A percentile compares a stretch with the other conserved stretches of the same genome.
phyloP scores from a whole-genome alignment of 2,329 filamentous ascomycete genomes.

The Aspergillus sp. region DNA sequence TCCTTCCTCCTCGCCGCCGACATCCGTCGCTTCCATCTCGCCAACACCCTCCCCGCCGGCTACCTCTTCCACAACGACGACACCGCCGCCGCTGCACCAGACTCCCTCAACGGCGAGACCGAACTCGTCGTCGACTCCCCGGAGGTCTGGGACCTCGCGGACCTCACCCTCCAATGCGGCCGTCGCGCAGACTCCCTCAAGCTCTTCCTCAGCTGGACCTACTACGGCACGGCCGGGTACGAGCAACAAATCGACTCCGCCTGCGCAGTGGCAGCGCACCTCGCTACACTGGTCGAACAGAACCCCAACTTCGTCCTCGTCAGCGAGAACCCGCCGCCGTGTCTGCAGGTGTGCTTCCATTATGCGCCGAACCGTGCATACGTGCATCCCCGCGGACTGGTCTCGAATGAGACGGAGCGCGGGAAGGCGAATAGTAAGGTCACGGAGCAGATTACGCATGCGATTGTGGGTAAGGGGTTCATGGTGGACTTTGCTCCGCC shows the following conservation, averaged over 20 bases:
- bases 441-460: conserved; percentile 58
- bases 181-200: conserved; percentile 83
- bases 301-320: conserved; percentile 69
- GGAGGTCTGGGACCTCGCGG: conserved; percentile 84
- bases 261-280: conserved; percentile 68
- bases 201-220: conserved; percentile 83
- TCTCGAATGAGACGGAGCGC: conserved; percentile 38
- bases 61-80: conserved; percentile 73
- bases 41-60: conserved; percentile 83
- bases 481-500: conserved; percentile 69
- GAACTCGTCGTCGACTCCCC: conserved; percentile 37
- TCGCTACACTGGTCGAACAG: conserved; percentile 62
- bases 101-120: conserved; percentile 15
- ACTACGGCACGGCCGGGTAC: conserved; percentile 79
- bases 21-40: conserved; percentile 72
- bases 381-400: conserved; percentile 34
- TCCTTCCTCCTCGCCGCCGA: conserved; percentile 83
- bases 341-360: conserved; percentile 94
- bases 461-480: conserved; percentile 61
- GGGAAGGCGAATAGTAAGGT: conserved; percentile 54
- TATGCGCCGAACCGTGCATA: conserved; percentile 64
- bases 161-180: conserved; percentile 91
- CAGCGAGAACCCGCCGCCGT: conserved; percentile 75
- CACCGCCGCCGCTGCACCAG: conserved; percentile 28
- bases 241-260: conserved; percentile 68